phyloP scores from a whole-genome alignment of 1,284 basidiomycete genomes.

The Apiotrichum porosum region DNA sequence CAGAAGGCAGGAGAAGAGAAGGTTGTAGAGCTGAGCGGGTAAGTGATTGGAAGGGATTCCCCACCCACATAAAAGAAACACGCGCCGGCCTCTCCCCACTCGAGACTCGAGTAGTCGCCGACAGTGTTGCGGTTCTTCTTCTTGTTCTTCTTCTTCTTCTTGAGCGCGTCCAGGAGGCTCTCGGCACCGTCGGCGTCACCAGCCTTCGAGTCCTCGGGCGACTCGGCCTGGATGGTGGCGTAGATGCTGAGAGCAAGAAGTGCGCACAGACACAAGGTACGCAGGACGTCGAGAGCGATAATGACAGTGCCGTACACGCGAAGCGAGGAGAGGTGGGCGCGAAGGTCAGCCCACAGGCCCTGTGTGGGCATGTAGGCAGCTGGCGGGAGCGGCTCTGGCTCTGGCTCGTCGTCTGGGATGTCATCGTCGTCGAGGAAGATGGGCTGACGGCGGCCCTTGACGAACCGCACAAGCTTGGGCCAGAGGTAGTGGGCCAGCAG shows the following conservation, averaged over 20 bases:
- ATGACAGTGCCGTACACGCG: conserved; percentile 37
- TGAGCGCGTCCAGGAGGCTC: conserved; percentile 11
- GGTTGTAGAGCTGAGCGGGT: conserved; percentile 32
- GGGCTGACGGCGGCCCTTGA: conserved; percentile 20
- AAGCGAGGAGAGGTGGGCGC: conserved; percentile 34
- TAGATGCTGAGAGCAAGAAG: conserved; percentile 44
- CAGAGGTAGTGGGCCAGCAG: conserved; percentile 25
- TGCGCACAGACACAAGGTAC: conserved; percentile 34
- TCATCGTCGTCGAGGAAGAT: conserved; percentile 28
- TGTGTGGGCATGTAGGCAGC: conserved; percentile 36
- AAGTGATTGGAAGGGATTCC: not conserved
- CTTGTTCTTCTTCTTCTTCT: conserved; percentile 36
- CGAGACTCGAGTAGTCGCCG: conserved; percentile 43
- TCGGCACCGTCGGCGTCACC: conserved; percentile 7
- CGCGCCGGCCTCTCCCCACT: conserved; percentile 47
- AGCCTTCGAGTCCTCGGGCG: conserved; percentile 9
- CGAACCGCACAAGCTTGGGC: not conserved
- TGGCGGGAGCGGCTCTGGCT: conserved; percentile 20
- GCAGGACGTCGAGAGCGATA: conserved; percentile 39
- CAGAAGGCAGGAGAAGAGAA: conserved; percentile 39
- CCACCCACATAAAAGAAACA: conserved; percentile 43
- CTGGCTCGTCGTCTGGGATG: conserved; percentile 13
- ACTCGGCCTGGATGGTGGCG: conserved; percentile 42
- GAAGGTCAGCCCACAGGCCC: conserved; percentile 41
- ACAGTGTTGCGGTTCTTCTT: conserved; percentile 34